These are phyloP conservation scores for Ocimum tenuiflorum DNA, from an alignment of 257 asterid species.

Conservation along the genomic window DNA sequence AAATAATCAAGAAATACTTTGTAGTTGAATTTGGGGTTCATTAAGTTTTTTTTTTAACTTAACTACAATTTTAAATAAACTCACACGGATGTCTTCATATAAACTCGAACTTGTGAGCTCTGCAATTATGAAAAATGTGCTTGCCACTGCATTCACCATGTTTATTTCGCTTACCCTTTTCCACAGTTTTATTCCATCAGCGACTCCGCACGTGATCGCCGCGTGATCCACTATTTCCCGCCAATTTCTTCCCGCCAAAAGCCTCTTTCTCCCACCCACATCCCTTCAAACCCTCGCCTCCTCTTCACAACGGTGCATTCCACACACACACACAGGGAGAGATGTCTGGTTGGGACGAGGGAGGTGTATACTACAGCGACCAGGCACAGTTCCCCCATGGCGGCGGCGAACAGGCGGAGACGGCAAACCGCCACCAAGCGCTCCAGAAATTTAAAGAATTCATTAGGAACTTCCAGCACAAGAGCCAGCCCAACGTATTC, in stretches of 20 bases:
- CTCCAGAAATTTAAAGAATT: constrained; percentile 91
- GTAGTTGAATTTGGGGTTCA: too few species aligned
- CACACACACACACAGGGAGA: background rate
- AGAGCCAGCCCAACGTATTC: constrained; percentile 67
- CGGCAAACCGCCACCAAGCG: constrained; percentile 58
- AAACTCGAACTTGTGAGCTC: too few species aligned
- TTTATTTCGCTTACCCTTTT: background rate
- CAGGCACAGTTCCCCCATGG: constrained; percentile 84
- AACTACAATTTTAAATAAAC: too few species aligned
- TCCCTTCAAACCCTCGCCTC: constrained; percentile 16
- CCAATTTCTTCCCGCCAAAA: constrained; percentile 71
- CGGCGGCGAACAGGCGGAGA: constrained; percentile 41
- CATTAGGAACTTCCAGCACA: constrained; percentile 73
- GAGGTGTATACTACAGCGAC: constrained; percentile 83
- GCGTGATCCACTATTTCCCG: constrained; percentile 43
- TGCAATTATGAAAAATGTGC: too few species aligned
- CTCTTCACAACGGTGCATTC: background rate
- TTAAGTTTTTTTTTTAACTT: too few species aligned
- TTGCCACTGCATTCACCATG: too few species aligned
- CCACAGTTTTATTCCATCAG: background rate
- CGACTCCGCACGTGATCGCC: constrained; percentile 21
- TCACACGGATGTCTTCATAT: too few species aligned
- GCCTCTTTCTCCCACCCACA: background rate
- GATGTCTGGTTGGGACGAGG: constrained; percentile 98
- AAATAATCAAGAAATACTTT: too few species aligned